Percentiles rank a stretch among this genome's conserved stretches.
These are phyloP conservation scores for Vitis rupestris DNA, from an alignment of 164 flowering plant genomes.

Conservation along the genomic window DNA sequence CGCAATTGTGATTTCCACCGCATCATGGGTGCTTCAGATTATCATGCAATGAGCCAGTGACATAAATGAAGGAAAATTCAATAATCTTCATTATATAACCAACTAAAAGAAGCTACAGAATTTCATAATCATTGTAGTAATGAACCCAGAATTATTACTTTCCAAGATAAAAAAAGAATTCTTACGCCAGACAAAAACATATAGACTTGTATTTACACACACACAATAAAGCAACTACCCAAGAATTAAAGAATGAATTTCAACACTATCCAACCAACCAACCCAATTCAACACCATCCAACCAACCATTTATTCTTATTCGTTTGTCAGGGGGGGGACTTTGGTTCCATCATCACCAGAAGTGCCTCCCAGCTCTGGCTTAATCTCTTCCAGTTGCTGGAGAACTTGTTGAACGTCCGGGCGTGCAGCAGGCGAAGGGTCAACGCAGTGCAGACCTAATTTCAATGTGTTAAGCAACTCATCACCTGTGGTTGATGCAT, in stretches of 20 bases:
- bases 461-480: constrained; percentile 85
- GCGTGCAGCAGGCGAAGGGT: constrained; percentile 73
- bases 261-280: background rate
- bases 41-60: too few species aligned
- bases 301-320: constrained; percentile 1
- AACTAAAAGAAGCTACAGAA: too few species aligned
- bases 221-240: background rate
- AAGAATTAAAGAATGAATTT: constrained; percentile 4
- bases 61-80: too few species aligned
- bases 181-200: background rate
- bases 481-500: constrained; percentile 53
- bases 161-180: background rate
- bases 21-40: too few species aligned
- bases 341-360: constrained; percentile 29
- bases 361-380: constrained; percentile 46
- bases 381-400: constrained; percentile 75
- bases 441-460: constrained; percentile 86
- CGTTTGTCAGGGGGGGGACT: constrained; percentile 22
- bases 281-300: background rate
- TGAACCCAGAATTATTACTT: background rate
- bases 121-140: too few species aligned
- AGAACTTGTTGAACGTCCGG: constrained; percentile 77
- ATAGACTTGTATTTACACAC: background rate
- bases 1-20: too few species aligned
- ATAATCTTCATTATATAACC: too few species aligned